Evolutionary conservation across 805 yeast genomes (phyloP).

Genomic region (Myxozyma sirexii): DNA sequence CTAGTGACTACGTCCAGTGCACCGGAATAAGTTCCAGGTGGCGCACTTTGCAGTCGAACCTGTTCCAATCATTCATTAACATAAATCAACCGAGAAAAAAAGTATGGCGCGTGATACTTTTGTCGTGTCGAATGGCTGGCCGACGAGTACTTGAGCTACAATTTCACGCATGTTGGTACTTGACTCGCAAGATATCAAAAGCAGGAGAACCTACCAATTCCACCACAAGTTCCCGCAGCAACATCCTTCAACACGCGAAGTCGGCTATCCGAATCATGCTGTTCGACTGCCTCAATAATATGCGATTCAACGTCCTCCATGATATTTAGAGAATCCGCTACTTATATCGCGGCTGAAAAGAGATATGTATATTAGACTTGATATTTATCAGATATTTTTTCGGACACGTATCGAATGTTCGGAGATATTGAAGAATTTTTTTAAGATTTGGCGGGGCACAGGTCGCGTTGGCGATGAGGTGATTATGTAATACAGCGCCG

Average conservation of each 20-base stretch:
- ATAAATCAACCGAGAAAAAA: too few species aligned
- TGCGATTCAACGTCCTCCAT: slow-evolving; percentile 33
- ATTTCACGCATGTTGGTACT: too few species aligned
- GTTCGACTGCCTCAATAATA: slow-evolving; percentile 33
- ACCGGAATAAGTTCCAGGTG: slow-evolving; percentile 71
- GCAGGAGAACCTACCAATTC: slow-evolving; percentile 50
- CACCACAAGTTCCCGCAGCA: slow-evolving; percentile 91
- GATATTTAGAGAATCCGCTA: neutral
- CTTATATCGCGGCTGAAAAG: too few species aligned
- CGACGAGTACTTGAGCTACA: slow-evolving; percentile 84
- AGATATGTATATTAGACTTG: too few species aligned
- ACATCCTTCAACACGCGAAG: slow-evolving; percentile 69
- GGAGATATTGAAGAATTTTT: neutral
- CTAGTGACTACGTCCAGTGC: slow-evolving; percentile 76
- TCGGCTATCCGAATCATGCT: slow-evolving; percentile 10
- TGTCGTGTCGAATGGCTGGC: slow-evolving; percentile 55
- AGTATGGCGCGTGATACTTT: too few species aligned
- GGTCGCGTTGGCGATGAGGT: neutral
- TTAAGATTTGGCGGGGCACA: neutral
- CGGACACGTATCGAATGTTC: too few species aligned
- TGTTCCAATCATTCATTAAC: slow-evolving; percentile 67
- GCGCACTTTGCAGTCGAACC: slow-evolving; percentile 87
- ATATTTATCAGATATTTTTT: too few species aligned
- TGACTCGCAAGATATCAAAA: too few species aligned
- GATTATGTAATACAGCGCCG: neutral